Evolutionary conservation across 148 eudicot genomes (phyloP), one percentile per base, ranked within the genome.

Genomic region (Cornus florida): DNA sequence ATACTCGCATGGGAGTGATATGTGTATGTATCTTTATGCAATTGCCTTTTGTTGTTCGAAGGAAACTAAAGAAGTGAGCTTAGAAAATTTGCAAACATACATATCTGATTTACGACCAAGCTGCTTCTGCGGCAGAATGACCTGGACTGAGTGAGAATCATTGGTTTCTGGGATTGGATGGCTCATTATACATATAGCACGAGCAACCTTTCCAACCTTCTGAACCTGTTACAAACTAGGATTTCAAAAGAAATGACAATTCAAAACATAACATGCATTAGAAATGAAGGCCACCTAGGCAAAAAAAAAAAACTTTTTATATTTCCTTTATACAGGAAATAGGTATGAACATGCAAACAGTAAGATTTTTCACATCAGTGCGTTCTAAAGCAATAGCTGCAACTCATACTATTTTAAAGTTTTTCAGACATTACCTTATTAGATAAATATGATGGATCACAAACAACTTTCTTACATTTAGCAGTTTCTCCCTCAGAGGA

Each of bases 401-500:
- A 69, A 69, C 22, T 33, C 11, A 5, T 69, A 50, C 43, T 35
- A 69, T 33, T 14, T 33, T 28, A 13, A 67, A 9, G 28, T 67
- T 67, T 75, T 81, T 39, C 43, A 39, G 43, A 39, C 43, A 0
- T 39, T 67, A 90, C 97, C 92, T 90, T 93, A 67, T 93, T 89
- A 70, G 95, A 90, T 82, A 90, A 46, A 83, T 93, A 93, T 33
- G 93, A 88, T 17, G 97, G 95, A 85, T 93, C 97, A 82, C 97
- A 93, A 9, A 93, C 93, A 46, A 93, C 89, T 86, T 93, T 87
- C 87, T 91, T 90, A 89, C 97, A 91, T 70, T 91, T 91, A 10
- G 97, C 97, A 23, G 97, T 93, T 86, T 93, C 97, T 78, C 93
- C 93, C 79, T 93, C 95, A 46, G 97, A 93, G 9, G 92, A 84